Percentiles rank a stretch among this genome's conserved stretches.
Evolutionary conservation across 208 protist species (phyloP).

Genomic region (Crithidia bombi): DNA sequence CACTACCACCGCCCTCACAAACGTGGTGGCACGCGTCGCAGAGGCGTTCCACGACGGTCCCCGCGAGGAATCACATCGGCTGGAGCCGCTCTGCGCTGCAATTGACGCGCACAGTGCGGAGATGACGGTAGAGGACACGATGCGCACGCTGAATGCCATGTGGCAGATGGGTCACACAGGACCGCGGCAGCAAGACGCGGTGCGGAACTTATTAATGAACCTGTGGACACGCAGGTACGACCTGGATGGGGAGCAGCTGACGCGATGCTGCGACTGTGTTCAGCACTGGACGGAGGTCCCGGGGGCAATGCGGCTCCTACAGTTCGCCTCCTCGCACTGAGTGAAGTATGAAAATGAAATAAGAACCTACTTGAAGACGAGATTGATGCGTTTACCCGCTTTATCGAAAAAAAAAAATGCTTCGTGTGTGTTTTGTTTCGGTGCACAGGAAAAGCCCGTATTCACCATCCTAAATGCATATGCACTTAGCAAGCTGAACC

Average conservation of each 20-base stretch:
- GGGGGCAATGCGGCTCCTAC: slow-evolving; percentile 25
- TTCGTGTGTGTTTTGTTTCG: no score
- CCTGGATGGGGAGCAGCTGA: slow-evolving; percentile 59
- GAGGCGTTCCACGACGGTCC: slow-evolving; percentile 38
- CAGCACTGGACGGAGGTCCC: slow-evolving; percentile 21
- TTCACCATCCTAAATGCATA: no score
- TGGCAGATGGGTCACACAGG: slow-evolving; percentile 54
- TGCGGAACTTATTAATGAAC: slow-evolving; percentile 61
- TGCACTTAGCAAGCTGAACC: no score
- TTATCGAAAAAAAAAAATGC: neutral
- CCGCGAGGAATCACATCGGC: slow-evolving; percentile 51
- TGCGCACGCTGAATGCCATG: slow-evolving; percentile 64
- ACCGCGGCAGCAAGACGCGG: slow-evolving; percentile 34
- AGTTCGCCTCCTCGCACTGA: slow-evolving; percentile 33
- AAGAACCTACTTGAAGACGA: no score
- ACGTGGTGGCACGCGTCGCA: slow-evolving; percentile 64
- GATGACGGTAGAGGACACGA: slow-evolving; percentile 65
- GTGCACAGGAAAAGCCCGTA: no score
- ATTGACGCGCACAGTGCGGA: slow-evolving; percentile 55
- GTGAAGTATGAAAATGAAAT: neutral
- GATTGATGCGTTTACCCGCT: no score
- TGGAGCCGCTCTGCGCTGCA: slow-evolving; percentile 73
- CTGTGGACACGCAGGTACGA: slow-evolving; percentile 53
- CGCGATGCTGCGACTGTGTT: slow-evolving; percentile 35
- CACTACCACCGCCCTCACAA: slow-evolving; percentile 45